phyloP scores from a whole-genome alignment of 192 early-diverging fungal species.

The Backusella westeae region DNA sequence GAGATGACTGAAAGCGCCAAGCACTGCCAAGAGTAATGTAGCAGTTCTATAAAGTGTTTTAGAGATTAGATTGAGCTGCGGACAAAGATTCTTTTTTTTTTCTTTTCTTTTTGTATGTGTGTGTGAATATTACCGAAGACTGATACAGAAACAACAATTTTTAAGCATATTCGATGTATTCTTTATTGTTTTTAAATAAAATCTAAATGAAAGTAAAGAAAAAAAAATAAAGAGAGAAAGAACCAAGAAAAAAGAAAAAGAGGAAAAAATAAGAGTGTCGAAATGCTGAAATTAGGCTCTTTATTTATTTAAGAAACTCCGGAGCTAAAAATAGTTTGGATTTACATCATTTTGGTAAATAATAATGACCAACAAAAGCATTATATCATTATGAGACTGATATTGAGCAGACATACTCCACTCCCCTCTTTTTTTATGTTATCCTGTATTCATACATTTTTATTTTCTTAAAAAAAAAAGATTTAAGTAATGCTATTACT shows the following conservation, averaged over 20 bases:
- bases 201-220: constrained; percentile 10
- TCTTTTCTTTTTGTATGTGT: background rate
- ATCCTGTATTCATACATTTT: too few species aligned
- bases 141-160: constrained; percentile 33
- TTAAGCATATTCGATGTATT: constrained; percentile 21
- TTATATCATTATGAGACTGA: too few species aligned
- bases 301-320: background rate
- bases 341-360: too few species aligned
- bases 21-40: constrained; percentile 25
- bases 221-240: background rate
- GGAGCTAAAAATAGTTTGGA: too few species aligned
- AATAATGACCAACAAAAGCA: too few species aligned
- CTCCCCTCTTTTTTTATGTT: too few species aligned
- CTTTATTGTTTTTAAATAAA: background rate
- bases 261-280: background rate
- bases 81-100: background rate
- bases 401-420: too few species aligned
- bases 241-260: background rate
- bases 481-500: too few species aligned
- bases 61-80: background rate
- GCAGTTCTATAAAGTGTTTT: constrained; percentile 16
- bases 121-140: constrained; percentile 22
- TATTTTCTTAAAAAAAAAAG: too few species aligned
- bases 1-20: constrained; percentile 28
- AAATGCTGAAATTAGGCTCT: background rate